These are phyloP conservation scores for Cryphonectria nitschkei DNA, from an alignment of 2,329 filamentous ascomycete genomes.

Conservation along the genomic window DNA sequence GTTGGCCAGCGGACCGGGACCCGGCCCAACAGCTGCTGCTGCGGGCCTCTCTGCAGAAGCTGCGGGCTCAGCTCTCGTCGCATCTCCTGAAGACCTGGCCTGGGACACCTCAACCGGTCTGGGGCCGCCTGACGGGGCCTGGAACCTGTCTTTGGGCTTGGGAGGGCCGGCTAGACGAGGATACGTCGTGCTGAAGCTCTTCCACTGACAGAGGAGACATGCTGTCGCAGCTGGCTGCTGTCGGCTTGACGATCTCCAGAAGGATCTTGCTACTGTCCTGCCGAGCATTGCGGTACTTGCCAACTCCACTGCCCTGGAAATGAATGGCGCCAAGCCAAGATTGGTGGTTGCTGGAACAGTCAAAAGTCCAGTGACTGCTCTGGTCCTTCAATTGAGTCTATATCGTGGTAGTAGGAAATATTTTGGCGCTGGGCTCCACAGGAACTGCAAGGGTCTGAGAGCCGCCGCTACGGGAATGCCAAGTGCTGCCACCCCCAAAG, in stretches of 20 bases:
- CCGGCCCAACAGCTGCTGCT: conserved; percentile 19
- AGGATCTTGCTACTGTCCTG: conserved; percentile 9
- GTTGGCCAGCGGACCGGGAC: conserved; percentile 53
- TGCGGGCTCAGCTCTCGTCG: background rate
- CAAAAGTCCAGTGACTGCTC: background rate
- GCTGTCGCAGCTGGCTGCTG: conserved; percentile 33
- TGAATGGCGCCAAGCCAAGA: background rate
- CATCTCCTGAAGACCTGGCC: background rate
- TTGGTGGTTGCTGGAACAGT: background rate
- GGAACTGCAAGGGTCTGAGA: background rate
- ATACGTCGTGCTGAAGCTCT: conserved; percentile 52
- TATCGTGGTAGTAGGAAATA: conserved; percentile 2
- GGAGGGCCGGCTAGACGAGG: conserved; percentile 33
- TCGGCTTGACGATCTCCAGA: conserved; percentile 4
- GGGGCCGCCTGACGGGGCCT: conserved; percentile 9
- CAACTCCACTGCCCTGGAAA: background rate
- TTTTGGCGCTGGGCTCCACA: conserved; percentile 18
- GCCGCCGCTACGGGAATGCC: background rate
- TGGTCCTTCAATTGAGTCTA: background rate
- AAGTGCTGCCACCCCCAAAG: background rate
- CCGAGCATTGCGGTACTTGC: conserved; percentile 21
- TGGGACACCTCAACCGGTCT: background rate
- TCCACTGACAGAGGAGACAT: conserved; percentile 57
- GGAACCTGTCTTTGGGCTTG: background rate
- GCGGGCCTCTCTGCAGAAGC: conserved; percentile 8